Conservation (phyloP, 148 eudicot genomes). For the Rhododendron kiyosumense region DNA sequence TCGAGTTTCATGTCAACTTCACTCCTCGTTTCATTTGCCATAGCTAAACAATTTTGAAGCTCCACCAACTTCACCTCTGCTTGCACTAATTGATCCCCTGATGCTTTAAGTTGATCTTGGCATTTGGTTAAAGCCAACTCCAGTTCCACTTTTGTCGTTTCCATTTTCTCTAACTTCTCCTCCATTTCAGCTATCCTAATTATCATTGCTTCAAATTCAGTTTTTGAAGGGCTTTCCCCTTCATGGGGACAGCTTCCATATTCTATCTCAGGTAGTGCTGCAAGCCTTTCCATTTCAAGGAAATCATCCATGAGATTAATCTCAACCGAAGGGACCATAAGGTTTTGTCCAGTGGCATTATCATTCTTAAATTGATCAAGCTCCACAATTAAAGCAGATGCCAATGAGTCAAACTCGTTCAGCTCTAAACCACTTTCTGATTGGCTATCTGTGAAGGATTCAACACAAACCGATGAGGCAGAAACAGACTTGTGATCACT, state of each 20-base stretch:
- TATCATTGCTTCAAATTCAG: slow-evolving; percentile 31
- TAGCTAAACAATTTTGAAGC: slow-evolving; percentile 43
- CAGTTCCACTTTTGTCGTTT: slow-evolving; percentile 39
- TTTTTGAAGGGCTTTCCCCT: slow-evolving; percentile 20
- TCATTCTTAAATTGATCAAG: slow-evolving; percentile 57
- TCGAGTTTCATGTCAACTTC: slow-evolving; percentile 20
- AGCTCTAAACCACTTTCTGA: slow-evolving; percentile 38
- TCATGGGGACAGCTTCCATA: slow-evolving; percentile 15
- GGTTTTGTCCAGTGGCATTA: slow-evolving; percentile 23
- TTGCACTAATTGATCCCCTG: slow-evolving; percentile 26
- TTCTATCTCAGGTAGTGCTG: slow-evolving; percentile 44
- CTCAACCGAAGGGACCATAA: slow-evolving; percentile 26
- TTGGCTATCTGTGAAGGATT: slow-evolving; percentile 57
- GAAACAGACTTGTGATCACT: slow-evolving; percentile 30
- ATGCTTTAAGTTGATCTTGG: slow-evolving; percentile 25
- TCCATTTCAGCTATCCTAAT: slow-evolving; percentile 25
- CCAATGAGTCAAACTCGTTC: slow-evolving; percentile 38
- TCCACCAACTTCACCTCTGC: slow-evolving; percentile 41
- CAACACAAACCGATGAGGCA: slow-evolving; percentile 45
- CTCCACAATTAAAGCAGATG: slow-evolving; percentile 58
- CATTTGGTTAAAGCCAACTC: slow-evolving; percentile 30
- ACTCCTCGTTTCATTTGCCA: slow-evolving; percentile 37
- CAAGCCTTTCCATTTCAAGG: slow-evolving; percentile 87
- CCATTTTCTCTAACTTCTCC: slow-evolving; percentile 31
- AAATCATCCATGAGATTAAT: slow-evolving; percentile 92